Percentiles rank a stretch among this genome's conserved stretches.
These are phyloP conservation scores for Penicillium cinerascens DNA, from an alignment of 495 filamentous ascomycete species.

Conservation along the genomic window DNA sequence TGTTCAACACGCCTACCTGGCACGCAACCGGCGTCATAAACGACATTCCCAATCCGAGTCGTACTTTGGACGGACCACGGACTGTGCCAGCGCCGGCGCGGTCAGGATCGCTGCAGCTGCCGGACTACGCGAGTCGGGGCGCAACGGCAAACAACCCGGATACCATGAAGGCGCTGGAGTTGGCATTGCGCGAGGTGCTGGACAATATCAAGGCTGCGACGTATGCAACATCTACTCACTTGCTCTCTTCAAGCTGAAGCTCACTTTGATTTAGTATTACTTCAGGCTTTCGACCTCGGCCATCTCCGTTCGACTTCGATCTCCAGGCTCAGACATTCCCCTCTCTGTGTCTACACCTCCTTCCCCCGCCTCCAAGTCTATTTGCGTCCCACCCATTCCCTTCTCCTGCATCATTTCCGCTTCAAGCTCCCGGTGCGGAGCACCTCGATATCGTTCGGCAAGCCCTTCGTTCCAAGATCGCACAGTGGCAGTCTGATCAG, in stretches of 20 bases:
- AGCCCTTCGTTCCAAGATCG: conserved; percentile 62
- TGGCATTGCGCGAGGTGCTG: conserved; percentile 77
- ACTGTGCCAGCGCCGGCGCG: conserved; percentile 39
- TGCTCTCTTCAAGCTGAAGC: neutral
- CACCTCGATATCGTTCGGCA: conserved; percentile 67
- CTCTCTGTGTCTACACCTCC: conserved; percentile 72
- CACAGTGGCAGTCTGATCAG: conserved; percentile 53
- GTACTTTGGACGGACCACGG: conserved; percentile 34
- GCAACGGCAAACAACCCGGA: conserved; percentile 63
- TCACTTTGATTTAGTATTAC: conserved; percentile 15
- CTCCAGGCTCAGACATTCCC: conserved; percentile 77
- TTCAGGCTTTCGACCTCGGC: conserved; percentile 36
- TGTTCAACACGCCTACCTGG: conserved; percentile 66
- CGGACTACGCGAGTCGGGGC: conserved; percentile 55
- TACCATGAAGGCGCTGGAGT: conserved; percentile 72
- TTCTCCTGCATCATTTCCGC: conserved; percentile 67
- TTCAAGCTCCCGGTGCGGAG: conserved; percentile 63
- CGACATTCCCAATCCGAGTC: conserved; percentile 54
- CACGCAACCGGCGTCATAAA: conserved; percentile 80
- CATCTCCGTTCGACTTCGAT: conserved; percentile 76
- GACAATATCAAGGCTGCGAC: conserved; percentile 76
- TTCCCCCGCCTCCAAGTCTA: conserved; percentile 72
- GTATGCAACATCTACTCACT: conserved; percentile 44
- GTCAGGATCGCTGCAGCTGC: conserved; percentile 49
- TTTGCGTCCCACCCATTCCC: conserved; percentile 69